Evolutionary conservation across 495 filamentous ascomycete species (phyloP).

Genomic region (Talaromyces trachyspermus): DNA sequence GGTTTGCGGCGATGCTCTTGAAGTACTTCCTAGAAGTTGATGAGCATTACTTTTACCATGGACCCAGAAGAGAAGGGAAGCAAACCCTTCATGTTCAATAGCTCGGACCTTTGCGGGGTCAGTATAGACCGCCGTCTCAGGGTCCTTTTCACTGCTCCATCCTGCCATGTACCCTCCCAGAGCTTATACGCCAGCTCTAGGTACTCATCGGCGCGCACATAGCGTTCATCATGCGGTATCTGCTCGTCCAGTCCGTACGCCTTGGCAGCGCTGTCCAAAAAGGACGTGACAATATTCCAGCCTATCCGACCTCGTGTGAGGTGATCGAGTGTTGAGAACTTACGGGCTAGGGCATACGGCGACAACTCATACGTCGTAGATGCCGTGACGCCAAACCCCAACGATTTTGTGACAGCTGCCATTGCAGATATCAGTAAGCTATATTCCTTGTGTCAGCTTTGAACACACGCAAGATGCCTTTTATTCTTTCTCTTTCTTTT

Average conservation of each 20-base stretch:
- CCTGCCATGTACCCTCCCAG: constrained; percentile 48
- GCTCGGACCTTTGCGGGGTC: constrained; percentile 39
- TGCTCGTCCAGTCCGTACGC: constrained; percentile 39
- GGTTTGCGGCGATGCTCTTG: constrained; percentile 34
- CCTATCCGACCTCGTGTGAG: constrained; percentile 43
- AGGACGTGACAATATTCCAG: constrained; percentile 52
- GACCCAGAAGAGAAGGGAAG: background rate
- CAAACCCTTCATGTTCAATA: constrained; percentile 38
- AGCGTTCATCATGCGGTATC: constrained; percentile 47
- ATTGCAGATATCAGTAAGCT: constrained; percentile 19
- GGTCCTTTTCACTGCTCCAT: constrained; percentile 36
- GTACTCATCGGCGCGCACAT: constrained; percentile 46
- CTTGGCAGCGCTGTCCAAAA: constrained; percentile 39
- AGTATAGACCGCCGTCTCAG: constrained; percentile 32
- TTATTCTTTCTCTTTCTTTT: no score
- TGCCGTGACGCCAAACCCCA: constrained; percentile 24
- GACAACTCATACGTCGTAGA: constrained; percentile 40
- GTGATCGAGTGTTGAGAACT: constrained; percentile 48
- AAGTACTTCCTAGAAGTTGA: constrained; percentile 29
- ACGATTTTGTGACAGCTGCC: constrained; percentile 22
- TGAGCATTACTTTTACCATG: background rate
- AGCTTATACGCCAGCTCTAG: constrained; percentile 41
- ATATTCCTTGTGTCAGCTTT: no score
- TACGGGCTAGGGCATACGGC: constrained; percentile 41
- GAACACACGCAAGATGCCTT: no score